Evolutionary conservation across 2,329 filamentous ascomycete species (phyloP), one percentile per base, ranked within the genome.

Genomic region (Tolypocladium tundrense): DNA sequence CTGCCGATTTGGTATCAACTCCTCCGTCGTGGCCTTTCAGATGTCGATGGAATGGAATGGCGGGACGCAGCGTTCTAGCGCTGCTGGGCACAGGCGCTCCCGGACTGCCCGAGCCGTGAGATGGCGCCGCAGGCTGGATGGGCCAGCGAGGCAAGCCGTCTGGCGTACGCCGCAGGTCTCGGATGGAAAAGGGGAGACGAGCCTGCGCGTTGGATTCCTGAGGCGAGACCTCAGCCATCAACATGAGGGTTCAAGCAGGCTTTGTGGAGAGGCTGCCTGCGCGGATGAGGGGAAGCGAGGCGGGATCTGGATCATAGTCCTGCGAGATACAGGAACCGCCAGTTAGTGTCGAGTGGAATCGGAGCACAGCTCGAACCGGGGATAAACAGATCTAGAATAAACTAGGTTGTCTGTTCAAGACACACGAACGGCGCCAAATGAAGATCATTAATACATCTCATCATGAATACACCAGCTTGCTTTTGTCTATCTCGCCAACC

Each of bases 11-110:
- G 13, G 14, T 6, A 16, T 40, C 14, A 40, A 19, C 7, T 42
- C n/a, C n/a, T n/a, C 40, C n/a, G 8, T 9, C 40, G 4, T 42
- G 42, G 42, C 1, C 1, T 4, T 16, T 45, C 8, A 21, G 31
- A 45, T 11, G 10, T 24, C 7, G 21, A 48, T 2, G 1, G 14
- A 24, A 9, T 10, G 27, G 13, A 14, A 24, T 13, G 24, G 24
- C 45, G 39, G 43, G 19, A 41, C 40, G 35, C 37, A 33, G 33
- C 21, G 14, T 24, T 14, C 35, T 13, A 57, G 55, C 27, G 53
- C 31, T 55, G 52, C 54, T 52, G 37, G 54, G 58, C 56, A 53
- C 27, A 60, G 59, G 60, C 59, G 54, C 57, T 53, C 40, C 58
- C 43, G 56, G 61, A 45, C 35, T 9, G 11, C 24, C 24, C 21